phyloP scores from a whole-genome alignment of 2,329 filamentous ascomycete genomes.

The Graphiopsis chlorocephala region DNA sequence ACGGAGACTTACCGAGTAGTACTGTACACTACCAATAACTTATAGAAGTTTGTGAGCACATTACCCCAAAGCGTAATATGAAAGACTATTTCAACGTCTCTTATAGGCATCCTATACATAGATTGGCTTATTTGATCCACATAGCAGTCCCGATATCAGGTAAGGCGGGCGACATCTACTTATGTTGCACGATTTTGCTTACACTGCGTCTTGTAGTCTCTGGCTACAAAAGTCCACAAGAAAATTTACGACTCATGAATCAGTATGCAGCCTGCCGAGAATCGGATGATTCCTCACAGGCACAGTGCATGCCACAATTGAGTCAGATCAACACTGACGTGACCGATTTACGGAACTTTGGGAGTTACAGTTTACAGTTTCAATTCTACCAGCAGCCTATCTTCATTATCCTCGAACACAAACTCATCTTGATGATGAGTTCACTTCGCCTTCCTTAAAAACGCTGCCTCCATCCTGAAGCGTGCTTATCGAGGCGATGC shows the following conservation, averaged over 20 bases:
- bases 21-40: too few relatives aligned
- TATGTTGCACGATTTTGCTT: background rate
- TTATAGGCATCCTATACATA: background rate
- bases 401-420: background rate
- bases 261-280: background rate
- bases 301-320: background rate
- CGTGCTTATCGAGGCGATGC: background rate
- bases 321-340: background rate
- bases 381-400: background rate
- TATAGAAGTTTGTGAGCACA: background rate
- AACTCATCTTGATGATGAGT: background rate
- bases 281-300: background rate
- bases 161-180: background rate
- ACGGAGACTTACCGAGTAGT: too few relatives aligned
- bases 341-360: background rate
- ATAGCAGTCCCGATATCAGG: background rate
- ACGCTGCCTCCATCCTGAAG: background rate
- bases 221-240: background rate
- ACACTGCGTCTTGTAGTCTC: background rate
- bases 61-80: background rate
- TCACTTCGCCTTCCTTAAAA: background rate
- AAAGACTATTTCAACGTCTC: background rate
- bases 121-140: background rate
- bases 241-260: background rate
- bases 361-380: background rate